Evolutionary conservation across 331 rosid genomes (phyloP), one percentile per base, ranked within the genome.

Genomic region (Spiraea crenata): DNA sequence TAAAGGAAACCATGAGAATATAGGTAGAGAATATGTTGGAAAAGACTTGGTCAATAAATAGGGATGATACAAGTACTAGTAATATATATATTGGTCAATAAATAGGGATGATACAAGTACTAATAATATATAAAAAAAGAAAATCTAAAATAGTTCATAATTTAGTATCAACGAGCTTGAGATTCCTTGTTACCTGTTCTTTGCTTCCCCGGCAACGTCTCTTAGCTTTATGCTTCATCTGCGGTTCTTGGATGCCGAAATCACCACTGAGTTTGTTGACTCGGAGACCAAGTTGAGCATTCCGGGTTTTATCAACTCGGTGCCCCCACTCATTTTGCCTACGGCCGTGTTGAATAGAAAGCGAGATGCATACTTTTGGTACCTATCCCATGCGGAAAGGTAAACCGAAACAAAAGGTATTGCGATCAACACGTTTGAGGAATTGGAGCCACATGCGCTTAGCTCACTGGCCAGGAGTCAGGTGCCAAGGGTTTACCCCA

Each of bases 111-210:
- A n/a, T n/a, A n/a, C n/a, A n/a, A n/a, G n/a, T n/a, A n/a, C n/a
- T n/a, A n/a, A n/a, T n/a, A n/a, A n/a, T n/a, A n/a, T n/a, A n/a
- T n/a, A n/a, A n/a, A n/a, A n/a, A n/a, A n/a, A n/a, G n/a, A n/a
- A n/a, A n/a, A n/a, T n/a, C n/a, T n/a, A n/a, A n/a, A n/a, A n/a
- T n/a, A n/a, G n/a, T n/a, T n/a, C n/a, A n/a, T n/a, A n/a, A n/a
- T n/a, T n/a, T n/a, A n/a, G n/a, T n/a, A n/a, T n/a, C n/a, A 51
- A 73, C 48, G 82, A 74, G 45, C 68, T 79, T 13, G 56, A 9
- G 50, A 6, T 73, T 38, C 57, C 79, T 74, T 73, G 75, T 58
- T 79, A 73, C 79, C 74, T 79, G 14, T 79, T 12, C 12, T 79
- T 37, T 34, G 37, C 82, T 0, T 62, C 79, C 42, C 75, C 79